phyloP scores from a whole-genome alignment of 2,329 filamentous ascomycete genomes.

The Colletotrichum filicis region DNA sequence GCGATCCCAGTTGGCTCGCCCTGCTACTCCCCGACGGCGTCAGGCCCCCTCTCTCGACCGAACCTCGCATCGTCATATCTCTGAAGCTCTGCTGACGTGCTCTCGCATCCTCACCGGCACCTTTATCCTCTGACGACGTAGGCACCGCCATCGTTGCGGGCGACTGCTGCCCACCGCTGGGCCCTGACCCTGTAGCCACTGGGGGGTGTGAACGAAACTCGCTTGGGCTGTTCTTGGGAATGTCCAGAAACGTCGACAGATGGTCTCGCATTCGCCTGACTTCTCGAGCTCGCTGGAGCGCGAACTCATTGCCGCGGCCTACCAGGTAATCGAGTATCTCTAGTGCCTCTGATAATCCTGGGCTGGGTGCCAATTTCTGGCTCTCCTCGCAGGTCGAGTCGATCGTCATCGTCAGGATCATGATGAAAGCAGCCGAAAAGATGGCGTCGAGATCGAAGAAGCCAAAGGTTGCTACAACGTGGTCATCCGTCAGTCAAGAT shows the following conservation, averaged over 20 bases:
- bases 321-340: conserved; percentile 44
- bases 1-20: conserved; percentile 12
- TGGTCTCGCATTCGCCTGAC: conserved; percentile 24
- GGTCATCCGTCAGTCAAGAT: not conserved
- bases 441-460: conserved; percentile 35
- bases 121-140: not conserved
- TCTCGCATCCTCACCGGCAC: not conserved
- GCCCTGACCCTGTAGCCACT: not conserved
- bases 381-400: conserved; percentile 41
- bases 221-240: conserved; percentile 26
- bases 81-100: not conserved
- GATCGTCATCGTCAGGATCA: conserved; percentile 30
- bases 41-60: not conserved
- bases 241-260: conserved; percentile 17
- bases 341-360: conserved; percentile 40
- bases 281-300: conserved; percentile 25
- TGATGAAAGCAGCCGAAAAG: conserved; percentile 34
- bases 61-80: not conserved
- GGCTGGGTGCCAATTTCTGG: conserved; percentile 40
- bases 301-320: conserved; percentile 41
- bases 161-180: not conserved
- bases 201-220: not conserved
- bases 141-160: not conserved
- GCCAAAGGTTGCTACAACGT: conserved; percentile 8
- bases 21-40: not conserved